Evolutionary conservation across 495 filamentous ascomycete genomes (phyloP).

Genomic region (Oidiodendron maius): DNA sequence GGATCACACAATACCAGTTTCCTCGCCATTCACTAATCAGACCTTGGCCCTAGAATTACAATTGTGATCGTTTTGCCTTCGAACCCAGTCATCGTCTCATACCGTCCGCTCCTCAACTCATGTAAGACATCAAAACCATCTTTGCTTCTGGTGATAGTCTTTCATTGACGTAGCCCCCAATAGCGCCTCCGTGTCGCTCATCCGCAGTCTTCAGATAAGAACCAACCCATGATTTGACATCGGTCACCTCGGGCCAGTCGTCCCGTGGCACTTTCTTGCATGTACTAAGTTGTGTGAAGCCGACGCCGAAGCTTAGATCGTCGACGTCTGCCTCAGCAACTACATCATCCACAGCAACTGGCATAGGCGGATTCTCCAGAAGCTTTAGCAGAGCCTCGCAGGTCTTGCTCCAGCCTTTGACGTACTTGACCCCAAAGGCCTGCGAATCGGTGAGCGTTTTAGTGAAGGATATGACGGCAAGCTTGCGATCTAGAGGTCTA

Average conservation of each 20-base stretch:
- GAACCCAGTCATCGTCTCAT: not conserved
- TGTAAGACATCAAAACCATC: slow-evolving; percentile 50
- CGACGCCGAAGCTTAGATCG: slow-evolving; percentile 88
- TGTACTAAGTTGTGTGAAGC: slow-evolving; percentile 87
- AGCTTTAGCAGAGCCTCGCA: slow-evolving; percentile 81
- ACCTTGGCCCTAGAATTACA: too few relatives aligned
- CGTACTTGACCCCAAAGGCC: slow-evolving; percentile 67
- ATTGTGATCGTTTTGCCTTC: too few relatives aligned
- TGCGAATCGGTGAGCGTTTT: slow-evolving; percentile 80
- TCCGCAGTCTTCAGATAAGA: slow-evolving; percentile 52
- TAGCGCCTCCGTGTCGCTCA: slow-evolving; percentile 43
- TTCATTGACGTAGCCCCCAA: slow-evolving; percentile 52
- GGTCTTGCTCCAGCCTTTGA: slow-evolving; percentile 81
- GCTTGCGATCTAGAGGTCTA: slow-evolving; percentile 84
- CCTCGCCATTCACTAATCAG: too few relatives aligned
- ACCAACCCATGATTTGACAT: slow-evolving; percentile 76
- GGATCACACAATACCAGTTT: too few relatives aligned
- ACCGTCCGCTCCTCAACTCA: slow-evolving; percentile 22
- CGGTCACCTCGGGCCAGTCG: slow-evolving; percentile 73
- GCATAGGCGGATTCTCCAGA: slow-evolving; percentile 77
- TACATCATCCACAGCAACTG: slow-evolving; percentile 64
- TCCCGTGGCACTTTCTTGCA: slow-evolving; percentile 64
- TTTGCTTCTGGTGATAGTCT: slow-evolving; percentile 51
- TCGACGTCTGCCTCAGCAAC: slow-evolving; percentile 80
- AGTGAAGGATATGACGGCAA: slow-evolving; percentile 83